Evolutionary conservation across 2,329 filamentous ascomycete genomes (phyloP), one percentile per base, ranked within the genome.

Genomic region (Neopestalotiopsis rosae): DNA sequence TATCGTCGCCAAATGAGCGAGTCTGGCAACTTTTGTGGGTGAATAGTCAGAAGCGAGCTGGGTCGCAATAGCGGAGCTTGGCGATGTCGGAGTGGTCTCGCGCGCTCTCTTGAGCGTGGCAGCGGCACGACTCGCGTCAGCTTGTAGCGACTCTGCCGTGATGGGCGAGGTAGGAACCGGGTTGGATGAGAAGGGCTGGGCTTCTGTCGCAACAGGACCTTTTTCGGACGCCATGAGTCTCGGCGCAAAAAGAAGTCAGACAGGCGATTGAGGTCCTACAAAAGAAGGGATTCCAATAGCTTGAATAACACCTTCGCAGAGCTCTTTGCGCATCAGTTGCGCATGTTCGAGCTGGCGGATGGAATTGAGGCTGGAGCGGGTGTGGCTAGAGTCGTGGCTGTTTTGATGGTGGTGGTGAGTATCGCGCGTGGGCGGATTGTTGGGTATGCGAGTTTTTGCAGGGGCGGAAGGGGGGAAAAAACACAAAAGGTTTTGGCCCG

Each of bases 201-300:
- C 80, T 80, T 87, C 85, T 74, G 85, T 85, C 79, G 85, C 84
- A 78, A 87, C 82, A 74, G 83, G 80, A 76, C 82, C 84, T 75
- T 84, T 83, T 76, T 86, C 85, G 73, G 86, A 85, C 79, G 86
- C 85, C 87, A 89, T 89, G 81, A 74, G 73, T 73, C 61, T 69
- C 66, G 70, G 69, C 38, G 71, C 72, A 56, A 68, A 68, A 71
- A 63, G 32, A 66, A 67, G 68, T 70, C 64, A 71, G 66, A 68
- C 67, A 70, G 66, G 70, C 73, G 71, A 74, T 75, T 72, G 69
- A 76, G 67, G 40, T 69, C 56, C 69, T 71, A 74, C 74, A 72
- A 74, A 70, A 68, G 72, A 72, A 74, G 69, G 69, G 72, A 56
- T 70, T 59, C 61, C 70, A 72, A 72, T 68, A 65, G 63, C 74